A percentile compares a stretch with the other conserved stretches of the same genome.
Conservation (phyloP, 1,284 basidiomycete genomes). For the Phellopilus nigrolimitatus region DNA sequence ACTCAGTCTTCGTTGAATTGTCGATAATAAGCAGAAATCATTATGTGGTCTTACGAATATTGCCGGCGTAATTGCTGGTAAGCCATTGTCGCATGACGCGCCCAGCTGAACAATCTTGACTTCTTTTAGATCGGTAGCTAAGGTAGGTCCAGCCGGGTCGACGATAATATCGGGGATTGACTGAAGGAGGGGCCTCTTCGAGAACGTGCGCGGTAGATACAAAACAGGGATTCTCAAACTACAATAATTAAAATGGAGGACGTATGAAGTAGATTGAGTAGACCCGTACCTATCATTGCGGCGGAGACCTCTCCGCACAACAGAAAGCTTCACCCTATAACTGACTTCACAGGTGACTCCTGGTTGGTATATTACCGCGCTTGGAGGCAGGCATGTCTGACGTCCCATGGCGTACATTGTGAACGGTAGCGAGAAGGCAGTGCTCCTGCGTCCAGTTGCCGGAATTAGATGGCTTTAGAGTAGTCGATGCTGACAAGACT, state of each 20-base stretch:
- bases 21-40: slow-evolving; percentile 19
- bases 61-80: not conserved
- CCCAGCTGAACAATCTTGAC: slow-evolving; percentile 4
- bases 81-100: not conserved
- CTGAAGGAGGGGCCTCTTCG: slow-evolving; percentile 7
- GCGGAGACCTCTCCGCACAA: slow-evolving; percentile 38
- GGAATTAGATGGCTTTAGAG: slow-evolving; percentile 29
- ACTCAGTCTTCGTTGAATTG: slow-evolving; percentile 3
- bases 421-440: slow-evolving; percentile 38
- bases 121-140: not conserved
- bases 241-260: not conserved
- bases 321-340: slow-evolving; percentile 37
- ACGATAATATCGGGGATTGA: slow-evolving; percentile 1
- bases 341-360: slow-evolving; percentile 35
- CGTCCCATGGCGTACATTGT: slow-evolving; percentile 32
- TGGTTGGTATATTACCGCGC: slow-evolving; percentile 34
- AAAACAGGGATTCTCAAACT: slow-evolving; percentile 20
- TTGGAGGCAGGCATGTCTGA: slow-evolving; percentile 36
- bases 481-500: slow-evolving; percentile 31
- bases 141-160: not conserved
- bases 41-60: slow-evolving; percentile 13
- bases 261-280: not conserved
- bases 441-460: slow-evolving; percentile 29
- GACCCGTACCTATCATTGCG: slow-evolving; percentile 39
- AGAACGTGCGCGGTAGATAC: slow-evolving; percentile 21